Percentiles rank a stretch among this genome's conserved stretches.
Conservation (phyloP, 495 filamentous ascomycete species). For the Aspergillus cavernicola region DNA sequence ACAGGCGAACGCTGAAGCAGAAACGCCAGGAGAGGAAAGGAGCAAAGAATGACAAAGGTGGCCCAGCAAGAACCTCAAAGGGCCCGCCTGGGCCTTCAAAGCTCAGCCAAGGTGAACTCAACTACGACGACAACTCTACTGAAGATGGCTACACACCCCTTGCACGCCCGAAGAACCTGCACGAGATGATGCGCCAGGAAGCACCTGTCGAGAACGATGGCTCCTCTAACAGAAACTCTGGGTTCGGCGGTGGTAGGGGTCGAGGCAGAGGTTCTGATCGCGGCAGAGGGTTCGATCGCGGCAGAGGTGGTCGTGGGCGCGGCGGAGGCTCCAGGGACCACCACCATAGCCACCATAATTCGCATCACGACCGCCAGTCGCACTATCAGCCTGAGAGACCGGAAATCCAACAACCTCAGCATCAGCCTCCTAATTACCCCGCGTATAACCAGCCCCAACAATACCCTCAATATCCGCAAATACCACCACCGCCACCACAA, state of each 20-base stretch:
- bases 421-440: slow-evolving; percentile 12
- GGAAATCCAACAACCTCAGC: slow-evolving; percentile 20
- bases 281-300: slow-evolving; percentile 45
- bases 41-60: slow-evolving; percentile 32
- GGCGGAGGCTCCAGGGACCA: slow-evolving; percentile 49
- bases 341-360: slow-evolving; percentile 22
- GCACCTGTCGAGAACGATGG: slow-evolving; percentile 46
- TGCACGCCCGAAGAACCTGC: slow-evolving; percentile 56
- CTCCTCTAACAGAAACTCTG: slow-evolving; percentile 21
- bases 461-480: slow-evolving; percentile 26
- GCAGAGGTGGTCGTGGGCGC: slow-evolving; percentile 44
- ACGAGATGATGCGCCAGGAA: slow-evolving; percentile 50
- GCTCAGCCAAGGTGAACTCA: slow-evolving; percentile 43
- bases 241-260: slow-evolving; percentile 38
- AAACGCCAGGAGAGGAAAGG: slow-evolving; percentile 49
- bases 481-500: slow-evolving; percentile 17
- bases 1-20: slow-evolving; percentile 67
- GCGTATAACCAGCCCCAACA: slow-evolving; percentile 23
- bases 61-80: slow-evolving; percentile 30
- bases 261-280: slow-evolving; percentile 43
- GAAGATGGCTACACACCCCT: slow-evolving; percentile 64
- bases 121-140: slow-evolving; percentile 52
- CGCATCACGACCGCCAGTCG: slow-evolving; percentile 38
- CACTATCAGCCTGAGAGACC: slow-evolving; percentile 28
- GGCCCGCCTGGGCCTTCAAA: slow-evolving; percentile 35